Conservation (phyloP, 805 yeast genomes). For the Ogataea trehalophila region DNA sequence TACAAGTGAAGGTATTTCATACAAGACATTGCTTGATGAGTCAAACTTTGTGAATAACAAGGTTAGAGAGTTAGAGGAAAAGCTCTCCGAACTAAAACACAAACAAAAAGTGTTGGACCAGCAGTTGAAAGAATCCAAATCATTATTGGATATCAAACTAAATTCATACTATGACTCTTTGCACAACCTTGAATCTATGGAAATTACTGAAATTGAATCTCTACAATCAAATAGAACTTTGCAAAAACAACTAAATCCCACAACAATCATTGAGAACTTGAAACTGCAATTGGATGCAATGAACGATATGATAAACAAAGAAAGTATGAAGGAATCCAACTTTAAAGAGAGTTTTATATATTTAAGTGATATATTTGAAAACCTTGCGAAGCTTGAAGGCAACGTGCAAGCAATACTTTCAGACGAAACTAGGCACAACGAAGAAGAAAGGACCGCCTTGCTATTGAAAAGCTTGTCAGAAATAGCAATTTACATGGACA, state of each 20-base stretch:
- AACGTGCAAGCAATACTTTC: slow-evolving; percentile 14
- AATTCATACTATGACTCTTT: slow-evolving; percentile 38
- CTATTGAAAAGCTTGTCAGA: slow-evolving; percentile 10
- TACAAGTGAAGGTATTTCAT: slow-evolving; percentile 39
- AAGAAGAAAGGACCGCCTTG: slow-evolving; percentile 11
- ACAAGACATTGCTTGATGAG: slow-evolving; percentile 32
- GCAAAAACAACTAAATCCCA: slow-evolving; percentile 13
- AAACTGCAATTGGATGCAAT: slow-evolving; percentile 23
- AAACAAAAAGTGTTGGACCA: slow-evolving; percentile 31
- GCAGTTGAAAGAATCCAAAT: slow-evolving; percentile 43
- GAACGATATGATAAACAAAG: slow-evolving; percentile 17
- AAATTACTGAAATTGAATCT: slow-evolving; percentile 16
- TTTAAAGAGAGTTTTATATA: slow-evolving; percentile 22
- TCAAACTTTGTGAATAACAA: slow-evolving; percentile 32
- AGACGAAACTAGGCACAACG: slow-evolving; percentile 1
- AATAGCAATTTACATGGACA: slow-evolving; percentile 8
- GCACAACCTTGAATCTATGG: slow-evolving; percentile 18
- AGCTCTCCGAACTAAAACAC: slow-evolving; percentile 29
- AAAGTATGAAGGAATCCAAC: slow-evolving; percentile 14
- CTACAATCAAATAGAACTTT: slow-evolving; percentile 7
- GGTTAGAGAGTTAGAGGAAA: slow-evolving; percentile 34
- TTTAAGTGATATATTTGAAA: slow-evolving; percentile 25
- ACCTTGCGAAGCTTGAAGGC: slow-evolving; percentile 19
- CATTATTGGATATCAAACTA: slow-evolving; percentile 45
- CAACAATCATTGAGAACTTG: slow-evolving; percentile 18